These are phyloP conservation scores for Fusarium verrucosum DNA, from an alignment of 2,329 filamentous ascomycete genomes.

Conservation along the genomic window DNA sequence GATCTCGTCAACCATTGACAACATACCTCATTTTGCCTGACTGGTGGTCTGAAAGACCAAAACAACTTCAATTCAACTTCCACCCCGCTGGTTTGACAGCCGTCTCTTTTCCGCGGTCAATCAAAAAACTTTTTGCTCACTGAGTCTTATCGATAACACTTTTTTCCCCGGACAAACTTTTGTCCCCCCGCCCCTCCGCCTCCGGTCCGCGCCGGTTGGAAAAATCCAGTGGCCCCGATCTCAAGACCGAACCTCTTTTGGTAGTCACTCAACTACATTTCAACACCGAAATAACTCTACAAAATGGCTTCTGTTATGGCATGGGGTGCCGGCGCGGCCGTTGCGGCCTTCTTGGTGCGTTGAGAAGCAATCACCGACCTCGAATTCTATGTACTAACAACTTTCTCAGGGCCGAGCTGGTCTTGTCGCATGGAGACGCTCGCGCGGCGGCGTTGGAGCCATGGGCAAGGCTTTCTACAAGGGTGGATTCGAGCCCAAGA, in stretches of 20 bases:
- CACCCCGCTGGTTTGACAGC: slow-evolving; percentile 39
- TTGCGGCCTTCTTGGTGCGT: slow-evolving; percentile 62
- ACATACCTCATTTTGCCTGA: slow-evolving; percentile 43
- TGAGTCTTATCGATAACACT: slow-evolving; percentile 40
- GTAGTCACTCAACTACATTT: slow-evolving; percentile 15
- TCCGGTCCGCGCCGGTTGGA: slow-evolving; percentile 41
- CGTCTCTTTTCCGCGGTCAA: slow-evolving; percentile 21
- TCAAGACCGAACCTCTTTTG: slow-evolving; percentile 27
- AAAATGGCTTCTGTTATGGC: slow-evolving; percentile 57
- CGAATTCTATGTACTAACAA: slow-evolving; percentile 10
- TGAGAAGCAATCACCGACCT: background rate
- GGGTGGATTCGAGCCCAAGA: slow-evolving; percentile 95
- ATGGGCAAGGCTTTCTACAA: slow-evolving; percentile 96
- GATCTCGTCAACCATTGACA: background rate
- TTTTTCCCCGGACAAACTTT: slow-evolving; percentile 35
- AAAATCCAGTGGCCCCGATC: slow-evolving; percentile 41
- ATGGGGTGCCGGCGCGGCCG: slow-evolving; percentile 59
- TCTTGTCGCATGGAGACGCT: slow-evolving; percentile 86
- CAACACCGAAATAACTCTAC: background rate
- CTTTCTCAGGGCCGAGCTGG: slow-evolving; percentile 82
- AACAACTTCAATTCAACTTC: slow-evolving; percentile 42
- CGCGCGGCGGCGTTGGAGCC: slow-evolving; percentile 77
- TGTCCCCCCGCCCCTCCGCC: slow-evolving; percentile 38
- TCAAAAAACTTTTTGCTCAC: slow-evolving; percentile 43
- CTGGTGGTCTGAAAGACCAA: slow-evolving; percentile 42